Base-by-base conservation (phyloP, 1,284 basidiomycete species). In the Retiboletus fuscus region DNA sequence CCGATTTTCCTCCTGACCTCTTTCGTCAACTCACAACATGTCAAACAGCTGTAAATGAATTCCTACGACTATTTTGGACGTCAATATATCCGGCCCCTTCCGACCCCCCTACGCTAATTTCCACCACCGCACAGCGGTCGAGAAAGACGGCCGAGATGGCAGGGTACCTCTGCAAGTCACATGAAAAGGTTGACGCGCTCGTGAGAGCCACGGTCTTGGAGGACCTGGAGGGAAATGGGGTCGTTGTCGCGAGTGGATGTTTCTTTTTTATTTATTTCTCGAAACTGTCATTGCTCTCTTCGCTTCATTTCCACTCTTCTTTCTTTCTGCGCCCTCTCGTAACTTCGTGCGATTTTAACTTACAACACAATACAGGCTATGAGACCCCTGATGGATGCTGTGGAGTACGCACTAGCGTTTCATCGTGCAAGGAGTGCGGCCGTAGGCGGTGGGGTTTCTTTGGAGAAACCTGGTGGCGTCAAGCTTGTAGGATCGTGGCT, bases 1-100 rank as follows among this genome's bases (percentile, higher is more conserved):
- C 34, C 34, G 34, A 34, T 8, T 34, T 34, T 34, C 34, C 34
- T 34, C 34, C 34, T 34, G 34, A 34, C 34, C 34, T 34, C 34
- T 34, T 34, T 34, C 34, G 34, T 51, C 92, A 95, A 80, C 93
- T 98, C 88, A 90, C 91, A 13, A 93, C 94, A 0, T 94, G 95
- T 76, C 96, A 98, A 78, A 96, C 95, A 1, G 93, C 96, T 2
- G 93, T 96, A 5, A 96, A 95, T 75, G 97, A 99, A 82, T 98
- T 99, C 81, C 86, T 99, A 16, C 91, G 97, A 15, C 97, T 99
- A 80, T 99, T 96, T 34, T 34, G 34, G 34, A 8, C 34, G 34
- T 34, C 34, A 34, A 34, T 34, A 34, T 34, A 34, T 34, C 80
- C 34, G 2, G 89, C 93, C 3, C 83, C 89, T 0, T 85, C 87